Percentiles rank a stretch among this genome's conserved stretches.
These are phyloP conservation scores for Pseudonitzschia pungens DNA, from an alignment of 108 stramenopile species.

Conservation along the genomic window DNA sequence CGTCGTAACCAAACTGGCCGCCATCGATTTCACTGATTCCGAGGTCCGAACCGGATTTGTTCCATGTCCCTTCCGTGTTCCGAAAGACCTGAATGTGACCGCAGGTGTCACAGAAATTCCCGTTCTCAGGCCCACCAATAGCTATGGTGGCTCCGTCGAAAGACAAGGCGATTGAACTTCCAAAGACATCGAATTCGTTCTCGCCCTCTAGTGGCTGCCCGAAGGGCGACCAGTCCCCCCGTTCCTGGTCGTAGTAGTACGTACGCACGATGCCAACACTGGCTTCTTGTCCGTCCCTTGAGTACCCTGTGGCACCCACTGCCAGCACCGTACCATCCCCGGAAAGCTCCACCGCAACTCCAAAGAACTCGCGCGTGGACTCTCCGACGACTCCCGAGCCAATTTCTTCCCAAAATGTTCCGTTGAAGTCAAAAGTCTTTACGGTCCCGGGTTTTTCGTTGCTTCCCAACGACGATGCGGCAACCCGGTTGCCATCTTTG, in stretches of 20 bases:
- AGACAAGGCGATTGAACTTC: slow-evolving; percentile 37
- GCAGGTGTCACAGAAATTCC: slow-evolving; percentile 27
- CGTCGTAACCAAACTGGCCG: slow-evolving; percentile 38
- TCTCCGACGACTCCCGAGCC: slow-evolving; percentile 14
- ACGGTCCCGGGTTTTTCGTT: slow-evolving; percentile 33
- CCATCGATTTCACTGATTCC: slow-evolving; percentile 24
- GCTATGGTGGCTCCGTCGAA: slow-evolving; percentile 40
- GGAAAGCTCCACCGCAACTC: slow-evolving; percentile 29
- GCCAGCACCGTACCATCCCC: slow-evolving; percentile 32
- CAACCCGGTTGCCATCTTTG: slow-evolving; percentile 33
- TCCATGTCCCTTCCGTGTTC: background rate
- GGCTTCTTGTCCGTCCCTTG: slow-evolving; percentile 15
- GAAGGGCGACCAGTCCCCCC: slow-evolving; percentile 21
- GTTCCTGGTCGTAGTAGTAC: slow-evolving; percentile 12
- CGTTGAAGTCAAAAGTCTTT: slow-evolving; percentile 28
- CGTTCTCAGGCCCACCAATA: slow-evolving; percentile 36
- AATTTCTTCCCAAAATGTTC: slow-evolving; percentile 26
- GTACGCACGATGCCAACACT: slow-evolving; percentile 34
- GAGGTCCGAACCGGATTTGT: background rate
- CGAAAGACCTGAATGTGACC: slow-evolving; percentile 35
- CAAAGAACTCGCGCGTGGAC: slow-evolving; percentile 24
- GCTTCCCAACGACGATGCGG: slow-evolving; percentile 29
- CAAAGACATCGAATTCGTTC: slow-evolving; percentile 26
- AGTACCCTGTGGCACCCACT: slow-evolving; percentile 27
- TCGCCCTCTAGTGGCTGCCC: slow-evolving; percentile 32